Evolutionary conservation across 371 early-diverging fungal genomes (phyloP).

Genomic region (Mortierella sp.): DNA sequence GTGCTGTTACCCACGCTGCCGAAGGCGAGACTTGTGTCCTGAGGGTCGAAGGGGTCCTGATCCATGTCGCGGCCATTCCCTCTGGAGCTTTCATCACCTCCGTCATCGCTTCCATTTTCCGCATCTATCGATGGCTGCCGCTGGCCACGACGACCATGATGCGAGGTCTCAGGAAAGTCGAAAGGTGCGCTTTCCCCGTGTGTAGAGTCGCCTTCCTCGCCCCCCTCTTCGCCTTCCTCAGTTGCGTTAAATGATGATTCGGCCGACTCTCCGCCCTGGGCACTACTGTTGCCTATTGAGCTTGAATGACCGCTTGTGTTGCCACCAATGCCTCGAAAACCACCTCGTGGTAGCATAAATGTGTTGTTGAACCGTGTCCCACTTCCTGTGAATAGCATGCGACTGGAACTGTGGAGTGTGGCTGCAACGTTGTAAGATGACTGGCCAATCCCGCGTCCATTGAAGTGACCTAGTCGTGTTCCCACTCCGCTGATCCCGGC

Average conservation of each 20-base stretch:
- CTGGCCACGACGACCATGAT: background rate
- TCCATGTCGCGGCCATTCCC: constrained; percentile 10
- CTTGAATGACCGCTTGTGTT: constrained; percentile 35
- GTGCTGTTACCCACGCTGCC: constrained; percentile 47
- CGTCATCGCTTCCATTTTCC: background rate
- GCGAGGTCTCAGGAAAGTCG: background rate
- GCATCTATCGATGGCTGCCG: background rate
- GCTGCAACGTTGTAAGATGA: constrained; percentile 34
- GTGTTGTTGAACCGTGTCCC: constrained; percentile 38
- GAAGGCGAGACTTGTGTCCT: constrained; percentile 46
- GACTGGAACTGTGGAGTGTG: constrained; percentile 32
- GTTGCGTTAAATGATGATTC: constrained; percentile 10
- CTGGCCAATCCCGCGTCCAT: constrained; percentile 32
- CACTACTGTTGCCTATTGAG: background rate
- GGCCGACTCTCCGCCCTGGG: constrained; percentile 2
- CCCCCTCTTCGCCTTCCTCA: constrained; percentile 1
- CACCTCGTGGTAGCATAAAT: constrained; percentile 49
- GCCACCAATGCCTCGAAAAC: constrained; percentile 47
- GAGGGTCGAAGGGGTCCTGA: constrained; percentile 11
- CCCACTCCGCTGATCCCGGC: constrained; percentile 46
- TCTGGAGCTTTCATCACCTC: background rate
- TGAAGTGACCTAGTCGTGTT: constrained; percentile 31
- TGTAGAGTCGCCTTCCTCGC: background rate
- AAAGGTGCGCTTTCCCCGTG: no score
- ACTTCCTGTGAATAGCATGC: constrained; percentile 46